Evolutionary conservation across 2,329 filamentous ascomycete genomes (phyloP), one percentile per base, ranked within the genome.

Genomic region (Monosporascus sp.): DNA sequence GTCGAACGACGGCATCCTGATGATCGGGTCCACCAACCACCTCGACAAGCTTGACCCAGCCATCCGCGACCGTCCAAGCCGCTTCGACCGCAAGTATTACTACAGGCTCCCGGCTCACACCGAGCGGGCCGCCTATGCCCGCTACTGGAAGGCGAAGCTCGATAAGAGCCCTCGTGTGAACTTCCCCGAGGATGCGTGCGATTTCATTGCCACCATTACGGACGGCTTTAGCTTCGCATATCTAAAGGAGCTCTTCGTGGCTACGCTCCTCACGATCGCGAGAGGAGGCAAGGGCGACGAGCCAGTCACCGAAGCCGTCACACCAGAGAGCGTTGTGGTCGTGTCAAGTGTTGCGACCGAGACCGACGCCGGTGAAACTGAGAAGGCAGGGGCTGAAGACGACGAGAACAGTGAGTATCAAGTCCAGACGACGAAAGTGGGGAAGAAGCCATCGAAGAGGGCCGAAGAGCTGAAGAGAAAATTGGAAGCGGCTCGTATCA

Each of bases 1-100:
- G 50, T 76, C 75, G 51, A 85, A 85, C 57, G 76, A 84, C 52
- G 81, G 81, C 6, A 82, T 84, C 36, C 70, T 83, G 31, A 80
- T 84, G 68, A 71, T 81, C 17, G 78, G 75, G 3, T 76, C 72
- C 2, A 82, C 79, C 0, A 81, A 43, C 40, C 40, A 43, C 19
- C 40, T 43, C 37, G 80, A 83, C 44, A 68, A 72, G 16, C 67
- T 84, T 1, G 81, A 84, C 55, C 78, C 80, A 0, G 80, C 80
- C 36, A 79, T 79, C 24, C 69, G 71, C 14, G 81, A 81, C 57
- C 69, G 79, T 7, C 80, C 79, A 1, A 77, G 74, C 50, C 66
- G 79, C 1, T 83, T 83, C 62, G 79, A 83, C 56, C 67, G 80
- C 51, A 82, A 82, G 57, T 82, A 81, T 56, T 66, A 77, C 37